phyloP scores from a whole-genome alignment of 257 asterid genomes.

The Penstemon barbatus region DNA sequence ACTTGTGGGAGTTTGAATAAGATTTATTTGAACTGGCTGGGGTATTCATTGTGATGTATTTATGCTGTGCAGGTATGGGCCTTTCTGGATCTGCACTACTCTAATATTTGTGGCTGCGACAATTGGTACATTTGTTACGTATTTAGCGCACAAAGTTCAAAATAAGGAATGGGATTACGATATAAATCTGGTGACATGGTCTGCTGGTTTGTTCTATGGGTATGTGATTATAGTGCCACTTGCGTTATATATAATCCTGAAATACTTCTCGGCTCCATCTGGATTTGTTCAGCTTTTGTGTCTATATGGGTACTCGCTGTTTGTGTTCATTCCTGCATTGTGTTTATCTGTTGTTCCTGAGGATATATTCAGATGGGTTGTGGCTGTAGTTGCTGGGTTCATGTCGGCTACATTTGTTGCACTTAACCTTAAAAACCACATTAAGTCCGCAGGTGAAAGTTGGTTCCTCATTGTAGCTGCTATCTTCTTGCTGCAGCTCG shows the following conservation, averaged over 20 bases:
- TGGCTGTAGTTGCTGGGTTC: constrained; percentile 90
- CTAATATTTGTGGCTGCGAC: constrained; percentile 95
- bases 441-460: constrained; percentile 91
- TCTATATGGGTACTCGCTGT: constrained; percentile 93
- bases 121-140: constrained; percentile 93
- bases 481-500: constrained; percentile 92
- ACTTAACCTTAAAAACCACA: constrained; percentile 83
- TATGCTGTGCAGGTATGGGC: constrained; percentile 68
- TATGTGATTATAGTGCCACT: constrained; percentile 83
- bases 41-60: background rate
- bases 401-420: constrained; percentile 95
- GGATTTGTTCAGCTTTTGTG: constrained; percentile 87
- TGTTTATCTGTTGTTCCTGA: constrained; percentile 83
- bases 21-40: background rate
- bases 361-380: constrained; percentile 86
- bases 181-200: constrained; percentile 87
- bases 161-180: constrained; percentile 86
- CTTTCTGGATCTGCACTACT: constrained; percentile 99
- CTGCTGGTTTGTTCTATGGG: constrained; percentile 95
- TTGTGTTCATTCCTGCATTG: constrained; percentile 94
- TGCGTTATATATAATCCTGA: constrained; percentile 73
- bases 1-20: background rate
- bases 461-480: constrained; percentile 89
- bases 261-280: constrained; percentile 95
- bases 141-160: constrained; percentile 81